Base-by-base conservation (phyloP, 1,284 basidiomycete species). In the Peniophora sp. region DNA sequence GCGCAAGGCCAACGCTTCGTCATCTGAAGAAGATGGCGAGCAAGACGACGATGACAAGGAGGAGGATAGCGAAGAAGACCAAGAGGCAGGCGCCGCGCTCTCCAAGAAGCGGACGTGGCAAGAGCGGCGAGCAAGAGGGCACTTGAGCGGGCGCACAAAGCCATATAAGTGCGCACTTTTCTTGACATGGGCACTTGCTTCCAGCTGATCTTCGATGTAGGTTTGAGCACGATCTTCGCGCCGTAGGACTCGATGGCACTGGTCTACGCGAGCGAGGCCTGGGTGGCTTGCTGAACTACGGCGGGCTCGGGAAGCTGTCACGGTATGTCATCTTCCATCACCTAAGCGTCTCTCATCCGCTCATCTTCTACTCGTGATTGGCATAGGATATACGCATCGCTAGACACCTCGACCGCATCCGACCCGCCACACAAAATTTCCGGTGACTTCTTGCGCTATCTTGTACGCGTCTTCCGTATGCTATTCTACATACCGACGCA, bases 281-380 rank as follows among this genome's bases (percentile, higher is more conserved):
- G 12, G 27, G 27, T 39, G 76, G 70, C 45, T 58, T 83, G 19
- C 73, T 85, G 53, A 71, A 79, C 58, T 61, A 80, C 34, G 64
- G 69, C 23, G 64, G 69, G 2, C 46, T 77, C 12, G 60, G 63
- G 12, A 68, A 54, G 51, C 51, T 77, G 44, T 72, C 70, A 67
- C 61, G 63, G 74, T 76, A 53, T 24, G 70, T 63, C 27, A 32
- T 12, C 27, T 32, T 32, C 27, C n/a, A n/a, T 32, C 6, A 32
- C 12, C 6, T 32, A 12, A 12, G 12, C 12, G 12, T 32, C 12
- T n/a, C 12, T 32, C 27, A 5, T 32, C 27, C 27, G 27, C 27
- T 32, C 6, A 32, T 12, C 5, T 6, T 32, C 6, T 6, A 32
- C 12, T 32, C 27, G 27, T 32, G 5, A 12, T 12, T 32, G 12